A percentile compares a stretch with the other conserved stretches of the same genome.
phyloP scores from a whole-genome alignment of 768 basidiomycete species.

The Leccinum sublutescens region DNA sequence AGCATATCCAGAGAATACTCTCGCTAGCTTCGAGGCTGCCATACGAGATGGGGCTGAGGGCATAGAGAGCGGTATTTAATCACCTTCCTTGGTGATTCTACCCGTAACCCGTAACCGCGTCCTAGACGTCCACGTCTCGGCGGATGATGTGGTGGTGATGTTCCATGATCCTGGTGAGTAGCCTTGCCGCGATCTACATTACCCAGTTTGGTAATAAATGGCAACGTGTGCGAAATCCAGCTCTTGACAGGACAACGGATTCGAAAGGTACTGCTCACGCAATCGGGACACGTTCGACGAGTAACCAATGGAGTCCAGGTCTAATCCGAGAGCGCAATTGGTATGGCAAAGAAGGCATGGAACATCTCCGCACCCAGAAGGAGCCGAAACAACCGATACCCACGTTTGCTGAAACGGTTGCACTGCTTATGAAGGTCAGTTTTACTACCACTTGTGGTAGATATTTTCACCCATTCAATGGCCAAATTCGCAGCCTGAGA shows the following conservation, averaged over 20 bases:
- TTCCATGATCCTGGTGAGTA: constrained; percentile 87
- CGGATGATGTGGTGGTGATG: constrained; percentile 86
- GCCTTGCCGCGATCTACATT: constrained; percentile 16
- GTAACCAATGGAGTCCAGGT: constrained; percentile 39
- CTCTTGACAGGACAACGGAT: constrained; percentile 79
- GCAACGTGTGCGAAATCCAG: constrained; percentile 36
- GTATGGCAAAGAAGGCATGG: constrained; percentile 68
- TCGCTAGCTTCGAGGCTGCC: constrained; percentile 92
- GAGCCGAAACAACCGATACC: constrained; percentile 85
- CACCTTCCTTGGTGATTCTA: constrained; percentile 33
- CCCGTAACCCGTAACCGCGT: constrained; percentile 46
- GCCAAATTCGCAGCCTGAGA: constrained; percentile 55
- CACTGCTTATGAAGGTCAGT: constrained; percentile 72
- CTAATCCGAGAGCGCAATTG: constrained; percentile 69
- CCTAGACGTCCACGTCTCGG: constrained; percentile 92
- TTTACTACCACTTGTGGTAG: constrained; percentile 4
- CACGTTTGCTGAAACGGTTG: constrained; percentile 83
- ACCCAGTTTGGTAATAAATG: constrained; percentile 21
- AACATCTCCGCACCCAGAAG: constrained; percentile 77
- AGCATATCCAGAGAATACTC: constrained; percentile 88
- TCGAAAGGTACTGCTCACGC: constrained; percentile 47
- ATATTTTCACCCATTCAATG: constrained; percentile 4
- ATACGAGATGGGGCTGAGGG: constrained; percentile 94
- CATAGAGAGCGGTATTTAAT: constrained; percentile 92
- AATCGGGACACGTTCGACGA: constrained; percentile 26